Evolutionary conservation across 805 yeast species (phyloP).

Genomic region (Schwanniomyces occidentalis): DNA sequence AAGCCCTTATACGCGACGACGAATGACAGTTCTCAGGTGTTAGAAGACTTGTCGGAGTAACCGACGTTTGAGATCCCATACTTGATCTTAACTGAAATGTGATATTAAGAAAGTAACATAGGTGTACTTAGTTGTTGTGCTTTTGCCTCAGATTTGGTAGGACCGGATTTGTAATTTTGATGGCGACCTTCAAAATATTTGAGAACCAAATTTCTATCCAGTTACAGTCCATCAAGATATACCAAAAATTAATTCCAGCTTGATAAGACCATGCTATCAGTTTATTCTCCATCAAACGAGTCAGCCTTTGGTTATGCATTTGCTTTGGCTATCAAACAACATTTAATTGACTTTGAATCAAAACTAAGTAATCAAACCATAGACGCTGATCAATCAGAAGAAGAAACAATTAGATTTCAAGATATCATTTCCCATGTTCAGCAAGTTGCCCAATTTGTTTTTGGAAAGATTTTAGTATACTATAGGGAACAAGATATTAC

Average conservation of each 20-base stretch:
- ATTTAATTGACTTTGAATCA: slow-evolving; percentile 17
- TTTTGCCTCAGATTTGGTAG: too few species aligned
- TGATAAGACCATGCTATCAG: slow-evolving; percentile 8
- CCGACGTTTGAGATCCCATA: too few species aligned
- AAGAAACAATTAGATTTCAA: slow-evolving; percentile 17
- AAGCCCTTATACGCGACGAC: slow-evolving; percentile 35
- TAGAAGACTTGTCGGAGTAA: too few species aligned
- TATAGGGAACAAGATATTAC: slow-evolving; percentile 15
- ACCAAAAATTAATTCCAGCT: too few species aligned
- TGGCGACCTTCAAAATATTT: too few species aligned
- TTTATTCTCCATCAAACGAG: slow-evolving; percentile 10
- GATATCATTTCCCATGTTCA: slow-evolving; percentile 19
- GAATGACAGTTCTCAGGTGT: slow-evolving; percentile 36
- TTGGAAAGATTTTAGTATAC: slow-evolving; percentile 14
- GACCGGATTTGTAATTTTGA: slow-evolving; percentile 4
- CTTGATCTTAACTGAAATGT: too few species aligned
- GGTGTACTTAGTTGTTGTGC: too few species aligned
- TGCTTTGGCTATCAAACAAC: slow-evolving; percentile 23
- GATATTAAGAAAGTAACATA: not conserved
- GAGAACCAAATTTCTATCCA: not conserved
- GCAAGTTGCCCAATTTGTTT: slow-evolving; percentile 14
- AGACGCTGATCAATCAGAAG: slow-evolving; percentile 15
- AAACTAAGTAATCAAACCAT: slow-evolving; percentile 3
- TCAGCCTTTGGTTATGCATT: slow-evolving; percentile 25
- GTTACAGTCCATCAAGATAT: too few species aligned